Base-by-base conservation (phyloP, 192 early-diverging fungal species). In the Piromyces finnis region DNA sequence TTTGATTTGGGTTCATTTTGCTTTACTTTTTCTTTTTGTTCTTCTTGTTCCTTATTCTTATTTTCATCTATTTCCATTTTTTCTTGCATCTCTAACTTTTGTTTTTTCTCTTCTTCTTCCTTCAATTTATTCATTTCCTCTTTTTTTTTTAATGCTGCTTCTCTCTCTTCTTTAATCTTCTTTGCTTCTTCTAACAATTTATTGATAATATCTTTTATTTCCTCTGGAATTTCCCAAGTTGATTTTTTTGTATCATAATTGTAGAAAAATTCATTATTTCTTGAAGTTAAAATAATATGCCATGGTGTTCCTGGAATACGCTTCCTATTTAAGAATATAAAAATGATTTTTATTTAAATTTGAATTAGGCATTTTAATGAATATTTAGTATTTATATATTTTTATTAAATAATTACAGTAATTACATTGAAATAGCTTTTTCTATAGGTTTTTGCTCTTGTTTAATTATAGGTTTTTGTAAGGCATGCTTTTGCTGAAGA, bases 221-320 rank as follows among this genome's bases (percentile, higher is more conserved):
- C 88, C 81, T 84, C 89, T 77, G 85, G 92, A 85, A 85, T 88
- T 77, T 91, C 90, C 94, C 94, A 95, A 16, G 89, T 85, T 12
- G 91, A 90, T 28, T 85, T 81, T 68, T 91, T 90, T 6, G 92
- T 93, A 30, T 91, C 85, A 79, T 88, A 83, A 85, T 94, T 91
- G 82, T 91, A 92, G 81, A 89, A 96, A 83, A 93, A 96, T 41
- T 94, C 93, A 77, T 93, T 88, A 17, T 92, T 90, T 15, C 85
- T 79, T 32, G 85, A 90, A 17, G 94, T 94, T 36, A 87, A 85
- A 1, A 94, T 89, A 78, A 96, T 89, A 68, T 88, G 88, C 94
- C 94, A 96, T 12, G 83, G 79, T 0, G 92, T 89, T 36, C 89
- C 88, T 30, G 92, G 88, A 35, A 96, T 89, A 36, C 88, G 87